Base-by-base conservation (phyloP, 2,329 filamentous ascomycete genomes). In the Huntiella abstrusa region DNA sequence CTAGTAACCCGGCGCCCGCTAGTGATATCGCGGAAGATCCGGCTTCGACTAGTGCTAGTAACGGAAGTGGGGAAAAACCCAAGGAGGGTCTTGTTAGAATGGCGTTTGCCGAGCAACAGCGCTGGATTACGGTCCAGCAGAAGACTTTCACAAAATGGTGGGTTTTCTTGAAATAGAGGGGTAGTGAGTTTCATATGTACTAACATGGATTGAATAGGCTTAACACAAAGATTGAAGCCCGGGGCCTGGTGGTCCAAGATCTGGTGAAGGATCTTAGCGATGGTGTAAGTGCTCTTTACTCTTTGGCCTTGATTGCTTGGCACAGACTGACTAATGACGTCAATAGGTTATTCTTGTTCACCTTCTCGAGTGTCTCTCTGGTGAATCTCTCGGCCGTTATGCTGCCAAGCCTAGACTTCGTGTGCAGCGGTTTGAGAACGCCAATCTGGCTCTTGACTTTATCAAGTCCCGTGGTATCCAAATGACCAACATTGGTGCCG, bases 81-180 rank as follows among this genome's bases (percentile, higher is more conserved):
- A 65, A 67, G 61, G 68, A 71, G 53, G 64, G 61, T 52, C 60
- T 69, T 52, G 63, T 63, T 56, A 77, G 66, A 61, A 80, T 79
- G 75, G 74, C 72, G 49, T 75, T 67, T 60, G 64, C 70, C 53
- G 73, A 76, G 59, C 72, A 79, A 63, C 72, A 78, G 61, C 68
- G 70, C 60, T 80, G 76, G 76, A 71, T 80, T 56, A 77, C 70
- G 59, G 86, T 94, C 64, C 88, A 96, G 69, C 82, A 96, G 64
- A 98, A 96, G 73, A 98, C 91, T 22, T 98, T 98, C 64, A 94
- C 87, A 50, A 98, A 96, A 83, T 98, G 91, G 64, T 65, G 57
- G 39, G 55, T 48, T 16, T 12, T 41, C n/a, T 19, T 28, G 17
- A 6, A 28, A n/a, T 16, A 17, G 13, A 15, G 35, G 11, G 38